Percentiles rank a stretch among this genome's conserved stretches.
These are phyloP conservation scores for Ceratocystis variospora DNA, from an alignment of 2,329 filamentous ascomycete genomes.

Conservation along the genomic window DNA sequence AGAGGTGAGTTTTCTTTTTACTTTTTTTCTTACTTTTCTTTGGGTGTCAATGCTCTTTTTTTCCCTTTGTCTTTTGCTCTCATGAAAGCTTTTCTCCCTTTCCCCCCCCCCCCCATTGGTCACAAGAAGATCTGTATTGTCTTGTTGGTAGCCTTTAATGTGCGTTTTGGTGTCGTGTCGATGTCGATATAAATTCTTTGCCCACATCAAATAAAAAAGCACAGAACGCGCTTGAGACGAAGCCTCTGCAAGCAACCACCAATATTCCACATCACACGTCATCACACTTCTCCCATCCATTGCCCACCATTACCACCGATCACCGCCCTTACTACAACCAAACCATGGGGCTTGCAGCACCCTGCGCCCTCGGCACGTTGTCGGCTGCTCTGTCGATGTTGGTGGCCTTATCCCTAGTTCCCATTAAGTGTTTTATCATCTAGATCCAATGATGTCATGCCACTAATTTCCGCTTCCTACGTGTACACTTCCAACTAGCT, in stretches of 20 bases:
- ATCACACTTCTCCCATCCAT: not conserved
- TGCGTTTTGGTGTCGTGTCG: not conserved
- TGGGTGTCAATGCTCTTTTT: not conserved
- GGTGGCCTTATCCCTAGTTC: constrained; percentile 3
- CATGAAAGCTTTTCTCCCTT: too few relatives aligned
- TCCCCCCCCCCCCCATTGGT: too few relatives aligned
- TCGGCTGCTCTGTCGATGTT: not conserved
- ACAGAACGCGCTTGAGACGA: too few relatives aligned
- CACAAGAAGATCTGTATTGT: too few relatives aligned
- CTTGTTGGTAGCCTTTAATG: too few relatives aligned
- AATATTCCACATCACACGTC: too few relatives aligned
- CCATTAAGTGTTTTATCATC: not conserved
- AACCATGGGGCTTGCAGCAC: not conserved
- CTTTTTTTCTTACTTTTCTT: not conserved
- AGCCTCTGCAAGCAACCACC: too few relatives aligned
- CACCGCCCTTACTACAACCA: not conserved
- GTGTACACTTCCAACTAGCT: not conserved
- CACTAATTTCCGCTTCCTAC: constrained; percentile 1
- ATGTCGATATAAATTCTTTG: not conserved
- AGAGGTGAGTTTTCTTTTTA: constrained; percentile 2
- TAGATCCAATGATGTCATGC: constrained; percentile 8
- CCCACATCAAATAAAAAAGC: too few relatives aligned
- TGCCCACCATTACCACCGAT: not conserved
- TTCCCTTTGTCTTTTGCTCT: not conserved
- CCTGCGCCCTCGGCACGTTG: not conserved